Evolutionary conservation across 768 basidiomycete genomes (phyloP), one percentile per base, ranked within the genome.

Genomic region (Cubamyces lactineus): DNA sequence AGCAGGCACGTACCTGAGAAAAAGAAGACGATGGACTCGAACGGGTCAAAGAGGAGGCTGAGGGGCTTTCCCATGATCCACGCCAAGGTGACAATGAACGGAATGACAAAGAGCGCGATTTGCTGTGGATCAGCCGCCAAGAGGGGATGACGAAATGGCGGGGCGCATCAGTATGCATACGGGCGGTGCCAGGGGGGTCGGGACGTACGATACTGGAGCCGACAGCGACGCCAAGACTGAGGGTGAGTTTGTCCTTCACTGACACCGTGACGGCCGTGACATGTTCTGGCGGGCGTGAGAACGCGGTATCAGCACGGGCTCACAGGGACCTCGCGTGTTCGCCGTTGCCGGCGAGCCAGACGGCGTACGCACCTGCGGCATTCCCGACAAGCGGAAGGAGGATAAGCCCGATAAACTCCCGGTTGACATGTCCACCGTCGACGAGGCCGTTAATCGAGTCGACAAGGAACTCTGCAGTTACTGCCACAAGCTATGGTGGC

Each of bases 381-480:
- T 94, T 94, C 19, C 92, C 92, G 15, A 95, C 94, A 40, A 97
- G 94, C 6, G 96, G 96, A 7, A 98, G 82, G 13, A 98, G 78
- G 66, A 90, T 89, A 42, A 97, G 74, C 12, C 92, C 95, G 62
- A 97, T 88, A 70, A 94, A 98, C 72, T 91, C 91, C 63, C 85
- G 82, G 61, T 78, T 84, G 57, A 98, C 88, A 6, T 24, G 16
- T 21, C 86, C 85, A 0, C 69, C 68, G 0, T 67, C 69, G 0
- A 91, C 89, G 39, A 98, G 70, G 15, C 92, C 92, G 63, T 83
- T 77, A 65, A 97, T 96, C 3, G 92, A 92, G 67, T 83, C 85
- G 5, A 98, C 92, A 4, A 98, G 81, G 76, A 72, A 79, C 67
- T 81, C 85, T 13, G 85, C 85, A 0, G 83, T 85, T 40, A 86